phyloP scores from a whole-genome alignment of 306 rosid species.

The Pyrus communis region DNA sequence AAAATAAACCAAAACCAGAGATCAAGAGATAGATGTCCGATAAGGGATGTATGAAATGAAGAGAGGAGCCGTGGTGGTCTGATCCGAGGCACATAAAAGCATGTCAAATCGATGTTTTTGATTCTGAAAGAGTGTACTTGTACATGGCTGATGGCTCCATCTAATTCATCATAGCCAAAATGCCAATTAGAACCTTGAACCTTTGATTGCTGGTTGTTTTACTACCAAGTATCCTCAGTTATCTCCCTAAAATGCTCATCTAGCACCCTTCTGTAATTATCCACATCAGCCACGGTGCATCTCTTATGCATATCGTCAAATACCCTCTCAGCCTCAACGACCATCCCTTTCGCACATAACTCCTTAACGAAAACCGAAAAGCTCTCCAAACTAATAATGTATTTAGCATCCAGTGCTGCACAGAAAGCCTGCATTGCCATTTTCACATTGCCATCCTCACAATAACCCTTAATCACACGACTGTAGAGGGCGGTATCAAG shows the following conservation, averaged over 20 bases:
- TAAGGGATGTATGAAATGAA: too few species aligned
- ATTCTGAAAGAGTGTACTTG: neutral
- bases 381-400: slow-evolving; percentile 28
- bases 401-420: slow-evolving; percentile 22
- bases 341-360: slow-evolving; percentile 20
- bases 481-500: slow-evolving; percentile 25
- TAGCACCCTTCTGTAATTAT: slow-evolving; percentile 23
- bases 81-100: neutral
- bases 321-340: slow-evolving; percentile 24
- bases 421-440: slow-evolving; percentile 28
- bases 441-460: slow-evolving; percentile 26
- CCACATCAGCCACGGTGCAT: slow-evolving; percentile 10
- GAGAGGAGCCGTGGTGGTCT: too few species aligned
- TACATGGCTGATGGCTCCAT: neutral
- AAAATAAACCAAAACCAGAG: too few species aligned
- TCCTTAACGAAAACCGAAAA: slow-evolving; percentile 23
- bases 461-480: slow-evolving; percentile 34
- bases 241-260: neutral
- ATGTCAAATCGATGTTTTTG: neutral
- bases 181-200: neutral
- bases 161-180: too few species aligned
- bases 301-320: slow-evolving; percentile 28
- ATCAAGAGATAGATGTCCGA: too few species aligned
- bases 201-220: neutral
- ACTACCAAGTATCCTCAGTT: neutral